Base-by-base conservation (phyloP, 1,284 basidiomycete species). In the Sporisorium iseilematis-ciliati region DNA sequence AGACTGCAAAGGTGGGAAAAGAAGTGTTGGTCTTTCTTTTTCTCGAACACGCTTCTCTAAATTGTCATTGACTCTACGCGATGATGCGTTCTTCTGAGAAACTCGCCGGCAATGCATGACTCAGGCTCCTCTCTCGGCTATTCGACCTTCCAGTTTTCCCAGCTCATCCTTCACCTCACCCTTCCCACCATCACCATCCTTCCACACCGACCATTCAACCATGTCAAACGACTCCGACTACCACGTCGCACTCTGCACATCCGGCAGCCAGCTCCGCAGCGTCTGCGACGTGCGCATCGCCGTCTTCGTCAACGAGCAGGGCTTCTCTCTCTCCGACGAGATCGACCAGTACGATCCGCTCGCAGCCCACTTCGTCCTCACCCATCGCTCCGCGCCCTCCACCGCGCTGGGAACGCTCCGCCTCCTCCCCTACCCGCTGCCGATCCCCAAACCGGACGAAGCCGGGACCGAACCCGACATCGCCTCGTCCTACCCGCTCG, bases 241-340 rank as follows among this genome's bases (percentile, higher is more conserved):
- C 43, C 40, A 26, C 38, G 74, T 76, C 2, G 53, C 41, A 3
- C 62, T 76, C 7, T 76, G 74, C 57, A 71, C 65, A 2, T 59
- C 61, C 4, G 69, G 41, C 10, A 41, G 48, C 12, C 74, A 76
- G 50, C 69, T 76, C 2, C 65, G 65, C 20, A 59, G 69, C 1
- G 75, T 62, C 16, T 71, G 73, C 53, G 54, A 61, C 7, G 65
- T 79, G 14, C 57, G 81, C 7, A 59, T 78, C 53, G 40, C 65
- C 21, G 79, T 82, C 21, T 82, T 81, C 49, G 75, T 81, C 43
- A 35, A 77, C 2, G 81, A 82, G 31, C 81, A 82, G 54, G 71
- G 69, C 7, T 82, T 71, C 45, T 58, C 65, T 6, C 63, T 81
- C 45, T 52, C 67, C n/a, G 79, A 78, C 55, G 81, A 82, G 59